Conservation (phyloP, 768 basidiomycete species). For the Serendipita sp. region DNA sequence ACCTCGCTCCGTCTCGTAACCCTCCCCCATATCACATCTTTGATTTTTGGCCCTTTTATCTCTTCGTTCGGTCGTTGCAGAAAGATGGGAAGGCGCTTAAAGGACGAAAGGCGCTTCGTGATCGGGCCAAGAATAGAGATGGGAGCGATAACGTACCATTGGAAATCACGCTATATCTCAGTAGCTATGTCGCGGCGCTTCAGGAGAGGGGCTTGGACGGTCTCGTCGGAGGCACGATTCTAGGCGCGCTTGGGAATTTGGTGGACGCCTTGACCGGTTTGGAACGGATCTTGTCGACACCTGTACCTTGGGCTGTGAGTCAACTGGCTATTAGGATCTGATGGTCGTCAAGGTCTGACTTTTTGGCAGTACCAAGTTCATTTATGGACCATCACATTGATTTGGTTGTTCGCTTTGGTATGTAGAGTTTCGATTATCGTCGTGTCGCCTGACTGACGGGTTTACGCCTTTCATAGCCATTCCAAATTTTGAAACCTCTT, state of each 20-base stretch:
- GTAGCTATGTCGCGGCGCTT: background rate
- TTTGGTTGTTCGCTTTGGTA: conserved; percentile 2
- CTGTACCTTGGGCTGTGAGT: conserved; percentile 5
- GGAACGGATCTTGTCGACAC: conserved; percentile 6
- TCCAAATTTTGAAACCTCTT: conserved; percentile 5
- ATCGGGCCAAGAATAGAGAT: background rate
- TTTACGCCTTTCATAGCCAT: background rate
- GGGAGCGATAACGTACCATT: conserved; percentile 5
- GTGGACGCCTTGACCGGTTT: conserved; percentile 6
- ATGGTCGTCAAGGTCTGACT: background rate
- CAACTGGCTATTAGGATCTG: background rate
- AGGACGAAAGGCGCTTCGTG: conserved; percentile 2
- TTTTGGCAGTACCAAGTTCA: conserved; percentile 2
- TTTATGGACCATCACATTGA: conserved; percentile 5
- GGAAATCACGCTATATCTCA: conserved; percentile 6
- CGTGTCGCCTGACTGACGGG: background rate
- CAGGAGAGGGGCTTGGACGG: conserved; percentile 5
- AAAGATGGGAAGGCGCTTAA: conserved; percentile 2
- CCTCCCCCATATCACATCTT: conserved; percentile 6
- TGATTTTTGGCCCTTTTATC: conserved; percentile 7
- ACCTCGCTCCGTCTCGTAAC: background rate
- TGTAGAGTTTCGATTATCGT: background rate
- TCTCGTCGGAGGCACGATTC: background rate
- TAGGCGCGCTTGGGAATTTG: background rate
- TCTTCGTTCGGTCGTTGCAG: conserved; percentile 6